phyloP scores from a whole-genome alignment of 768 basidiomycete species.

The Piloderma croceum region DNA sequence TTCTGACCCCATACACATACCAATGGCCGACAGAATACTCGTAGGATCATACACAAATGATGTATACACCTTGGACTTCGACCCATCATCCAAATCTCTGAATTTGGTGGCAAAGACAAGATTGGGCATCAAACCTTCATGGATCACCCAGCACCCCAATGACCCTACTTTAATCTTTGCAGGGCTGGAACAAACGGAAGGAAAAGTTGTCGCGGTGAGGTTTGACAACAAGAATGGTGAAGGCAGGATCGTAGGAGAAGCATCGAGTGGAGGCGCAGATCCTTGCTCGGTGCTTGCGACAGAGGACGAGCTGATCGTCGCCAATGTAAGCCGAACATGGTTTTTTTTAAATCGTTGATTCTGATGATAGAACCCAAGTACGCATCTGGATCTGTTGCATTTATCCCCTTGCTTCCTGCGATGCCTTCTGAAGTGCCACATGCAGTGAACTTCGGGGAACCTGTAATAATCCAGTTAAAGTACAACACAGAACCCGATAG shows the following conservation, averaged over 20 bases:
- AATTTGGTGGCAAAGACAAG: conserved; percentile 37
- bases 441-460: too few species aligned
- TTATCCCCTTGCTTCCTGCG: too few species aligned
- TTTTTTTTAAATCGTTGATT: conserved; percentile 1
- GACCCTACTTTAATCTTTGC: conserved; percentile 58
- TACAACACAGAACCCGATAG: conserved; percentile 55
- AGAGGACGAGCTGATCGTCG: conserved; percentile 54
- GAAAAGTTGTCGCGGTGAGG: conserved; percentile 55
- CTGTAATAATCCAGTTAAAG: conserved; percentile 38
- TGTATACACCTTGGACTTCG: conserved; percentile 60
- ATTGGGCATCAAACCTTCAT: conserved; percentile 66
- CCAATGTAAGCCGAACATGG: conserved; percentile 51
- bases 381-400: conserved; percentile 53
- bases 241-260: conserved; percentile 44
- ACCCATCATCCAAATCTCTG: conserved; percentile 43
- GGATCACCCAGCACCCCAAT: conserved; percentile 60
- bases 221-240: conserved; percentile 45
- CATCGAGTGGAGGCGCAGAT: conserved; percentile 50
- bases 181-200: conserved; percentile 62
- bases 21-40: conserved; percentile 35
- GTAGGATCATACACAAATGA: conserved; percentile 62
- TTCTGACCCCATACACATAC: too few species aligned
- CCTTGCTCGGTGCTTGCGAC: conserved; percentile 61
- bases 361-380: conserved; percentile 44
- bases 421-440: too few species aligned